Evolutionary conservation across 176 grass and related monocot genomes (phyloP).

Genomic region (Poa pratensis): DNA sequence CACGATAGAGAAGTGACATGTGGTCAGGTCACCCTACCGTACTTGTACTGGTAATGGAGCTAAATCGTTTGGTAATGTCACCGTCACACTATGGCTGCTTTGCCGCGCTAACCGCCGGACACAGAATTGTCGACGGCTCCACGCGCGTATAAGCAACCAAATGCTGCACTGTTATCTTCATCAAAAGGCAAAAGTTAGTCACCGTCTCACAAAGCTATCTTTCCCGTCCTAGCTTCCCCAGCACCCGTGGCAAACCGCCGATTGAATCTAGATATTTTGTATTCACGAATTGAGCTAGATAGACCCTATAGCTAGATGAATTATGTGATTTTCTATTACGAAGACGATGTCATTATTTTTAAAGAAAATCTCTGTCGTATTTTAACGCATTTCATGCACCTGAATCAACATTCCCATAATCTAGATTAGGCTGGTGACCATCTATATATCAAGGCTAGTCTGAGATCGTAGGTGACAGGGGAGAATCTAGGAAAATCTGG

Average conservation of each 20-base stretch:
- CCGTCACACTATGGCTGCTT: constrained; percentile 21
- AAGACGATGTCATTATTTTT: background rate
- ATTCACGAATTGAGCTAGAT: background rate
- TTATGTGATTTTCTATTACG: background rate
- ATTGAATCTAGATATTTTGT: background rate
- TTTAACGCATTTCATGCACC: too few species aligned
- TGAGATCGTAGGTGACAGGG: background rate
- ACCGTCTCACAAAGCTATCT: background rate
- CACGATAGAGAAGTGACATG: background rate
- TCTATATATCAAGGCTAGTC: background rate
- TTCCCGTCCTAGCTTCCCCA: background rate
- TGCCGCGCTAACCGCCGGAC: background rate
- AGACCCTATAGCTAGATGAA: background rate
- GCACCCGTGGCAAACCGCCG: background rate
- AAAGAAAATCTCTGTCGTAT: too few species aligned
- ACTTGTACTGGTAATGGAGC: background rate
- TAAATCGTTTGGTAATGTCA: constrained; percentile 6
- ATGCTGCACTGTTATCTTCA: constrained; percentile 9
- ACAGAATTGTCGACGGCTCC: constrained; percentile 14
- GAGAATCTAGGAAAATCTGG: too few species aligned
- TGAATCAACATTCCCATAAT: too few species aligned
- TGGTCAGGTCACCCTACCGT: background rate
- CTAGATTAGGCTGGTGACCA: background rate
- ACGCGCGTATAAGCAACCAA: constrained; percentile 5
- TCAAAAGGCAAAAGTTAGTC: background rate